Conservation (phyloP, 306 rosid species). For the Vigna unguiculata region DNA sequence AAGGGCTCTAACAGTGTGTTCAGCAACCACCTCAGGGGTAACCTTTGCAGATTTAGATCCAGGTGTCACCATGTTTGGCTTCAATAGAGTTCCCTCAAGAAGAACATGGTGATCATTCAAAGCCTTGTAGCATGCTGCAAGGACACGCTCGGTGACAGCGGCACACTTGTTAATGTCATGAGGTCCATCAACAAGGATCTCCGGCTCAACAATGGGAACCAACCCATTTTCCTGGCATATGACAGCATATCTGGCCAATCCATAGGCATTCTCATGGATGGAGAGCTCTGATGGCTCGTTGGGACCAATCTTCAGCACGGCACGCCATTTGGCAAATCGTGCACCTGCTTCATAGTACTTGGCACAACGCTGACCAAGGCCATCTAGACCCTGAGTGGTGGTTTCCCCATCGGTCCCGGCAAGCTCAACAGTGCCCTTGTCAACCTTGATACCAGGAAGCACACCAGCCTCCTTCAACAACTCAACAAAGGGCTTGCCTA, state of each 20-base stretch:
- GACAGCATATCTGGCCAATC: constrained; percentile 52
- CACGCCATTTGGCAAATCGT: constrained; percentile 57
- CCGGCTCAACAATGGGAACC: constrained; percentile 57
- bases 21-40: constrained; percentile 48
- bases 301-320: constrained; percentile 50
- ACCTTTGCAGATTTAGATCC: constrained; percentile 52
- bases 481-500: constrained; percentile 53
- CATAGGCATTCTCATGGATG: constrained; percentile 50
- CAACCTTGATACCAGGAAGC: constrained; percentile 59
- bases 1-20: constrained; percentile 53
- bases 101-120: constrained; percentile 54
- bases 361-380: constrained; percentile 45
- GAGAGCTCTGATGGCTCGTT: constrained; percentile 51
- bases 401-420: constrained; percentile 52
- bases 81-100: constrained; percentile 55
- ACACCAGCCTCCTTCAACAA: constrained; percentile 54
- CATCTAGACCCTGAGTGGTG: constrained; percentile 58
- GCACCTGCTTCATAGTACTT: constrained; percentile 56
- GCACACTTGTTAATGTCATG: constrained; percentile 55
- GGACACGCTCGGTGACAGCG: constrained; percentile 42
- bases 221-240: constrained; percentile 58
- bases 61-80: constrained; percentile 59
- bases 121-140: constrained; percentile 54
- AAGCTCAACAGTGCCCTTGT: constrained; percentile 53
- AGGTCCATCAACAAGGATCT: constrained; percentile 58